Conservation (phyloP, 169 alveolate genomes). For the Cryptosporidium ubiquitum region DNA sequence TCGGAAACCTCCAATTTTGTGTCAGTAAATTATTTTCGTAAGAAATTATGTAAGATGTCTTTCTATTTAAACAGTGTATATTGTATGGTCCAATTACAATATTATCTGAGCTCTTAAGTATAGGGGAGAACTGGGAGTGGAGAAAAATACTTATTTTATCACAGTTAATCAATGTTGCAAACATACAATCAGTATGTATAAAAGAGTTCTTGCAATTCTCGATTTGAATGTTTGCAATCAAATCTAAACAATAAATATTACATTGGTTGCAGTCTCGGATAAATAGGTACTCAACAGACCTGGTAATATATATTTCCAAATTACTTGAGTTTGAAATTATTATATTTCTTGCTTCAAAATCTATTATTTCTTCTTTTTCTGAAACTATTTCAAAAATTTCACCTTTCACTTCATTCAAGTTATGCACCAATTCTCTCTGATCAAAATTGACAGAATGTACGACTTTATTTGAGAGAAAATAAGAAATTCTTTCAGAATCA, state of each 20-base stretch:
- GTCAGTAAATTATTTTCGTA: conserved; percentile 6
- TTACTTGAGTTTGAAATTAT: conserved; percentile 11
- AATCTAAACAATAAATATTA: conserved; percentile 6
- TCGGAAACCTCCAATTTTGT: conserved; percentile 27
- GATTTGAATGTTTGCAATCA: conserved; percentile 13
- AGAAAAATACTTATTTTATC: background rate
- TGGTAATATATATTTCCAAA: conserved; percentile 12
- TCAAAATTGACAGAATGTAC: background rate
- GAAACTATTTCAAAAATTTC: background rate
- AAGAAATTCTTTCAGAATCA: background rate
- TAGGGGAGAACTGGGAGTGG: conserved; percentile 56
- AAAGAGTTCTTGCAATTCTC: background rate
- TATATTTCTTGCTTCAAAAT: conserved; percentile 9
- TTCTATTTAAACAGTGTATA: conserved; percentile 15
- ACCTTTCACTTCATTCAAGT: background rate
- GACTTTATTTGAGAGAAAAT: background rate
- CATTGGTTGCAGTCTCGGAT: conserved; percentile 2
- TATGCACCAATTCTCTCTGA: background rate
- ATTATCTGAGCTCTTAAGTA: background rate
- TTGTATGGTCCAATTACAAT: conserved; percentile 48
- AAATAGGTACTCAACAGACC: conserved; percentile 5
- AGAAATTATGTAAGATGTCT: conserved; percentile 32
- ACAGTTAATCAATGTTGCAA: background rate
- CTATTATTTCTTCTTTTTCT: background rate
- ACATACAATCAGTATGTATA: conserved; percentile 49